Evolutionary conservation across 495 filamentous ascomycete species (phyloP), one percentile per base, ranked within the genome.

Genomic region (Tetracladium marchalianum): DNA sequence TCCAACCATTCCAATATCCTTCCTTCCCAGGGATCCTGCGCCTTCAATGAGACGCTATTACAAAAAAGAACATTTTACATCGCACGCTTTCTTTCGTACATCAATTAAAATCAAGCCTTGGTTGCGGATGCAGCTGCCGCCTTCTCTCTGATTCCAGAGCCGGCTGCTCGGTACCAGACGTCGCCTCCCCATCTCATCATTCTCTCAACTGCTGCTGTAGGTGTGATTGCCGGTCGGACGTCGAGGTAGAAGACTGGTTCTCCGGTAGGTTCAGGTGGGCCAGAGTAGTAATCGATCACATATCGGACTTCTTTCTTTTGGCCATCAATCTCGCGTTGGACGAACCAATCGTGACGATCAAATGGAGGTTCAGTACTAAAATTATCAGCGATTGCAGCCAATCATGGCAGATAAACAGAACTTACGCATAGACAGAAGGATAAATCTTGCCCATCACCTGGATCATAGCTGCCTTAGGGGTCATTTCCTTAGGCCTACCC

Each of bases 271-370:
- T 98, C 92, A 0, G 85, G 83, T 13, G 82, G 79, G 0, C 79
- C 93, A 7, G 82, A 82, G 64, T 99, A 99, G 63, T 97, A 99
- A 59, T 99, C 92, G 56, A 99, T 99, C 41, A 99, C 83, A 61
- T 99, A 99, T 49, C 92, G 76, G 37, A 95, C 72, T 70, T 96
- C 87, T 60, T 78, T 80, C 46, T 60, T 62, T 52, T 74, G 24
- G 5, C 76, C 73, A n/a, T 78, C 65, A 13, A 72, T 63, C 17
- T 76, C 69, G 36, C 92, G 76, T 53, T 81, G 72, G 19, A 98
- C 83, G 58, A 81, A 97, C 92, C 92, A 98, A 60, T 98, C 92
- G 57, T 98, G 92, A 44, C 92, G 80, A 65, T 98, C 92, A 57
- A 98, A 98, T n/a, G 92, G 92, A 24, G 87, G 85, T 17, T 84